These are phyloP conservation scores for Quercus wislizeni DNA, from an alignment of 306 rosid genomes.

Conservation along the genomic window DNA sequence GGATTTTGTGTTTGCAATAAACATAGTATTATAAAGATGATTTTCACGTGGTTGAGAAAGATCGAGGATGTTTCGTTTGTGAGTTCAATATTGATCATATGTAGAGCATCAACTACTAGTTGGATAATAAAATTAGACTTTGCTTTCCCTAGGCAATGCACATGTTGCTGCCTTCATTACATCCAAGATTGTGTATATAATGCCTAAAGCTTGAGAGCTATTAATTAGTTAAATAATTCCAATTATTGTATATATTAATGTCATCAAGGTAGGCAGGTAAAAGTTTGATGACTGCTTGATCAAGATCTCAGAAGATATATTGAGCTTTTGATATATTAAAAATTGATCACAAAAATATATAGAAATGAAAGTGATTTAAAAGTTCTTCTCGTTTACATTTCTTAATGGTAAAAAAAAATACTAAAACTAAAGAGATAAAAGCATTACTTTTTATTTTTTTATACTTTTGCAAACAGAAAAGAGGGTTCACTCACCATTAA, in stretches of 20 bases:
- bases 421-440: no score
- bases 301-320: background rate
- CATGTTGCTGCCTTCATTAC: slow-evolving; percentile 26
- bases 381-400: background rate
- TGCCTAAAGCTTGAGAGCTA: background rate
- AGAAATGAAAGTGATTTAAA: background rate
- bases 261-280: background rate
- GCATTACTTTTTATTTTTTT: no score
- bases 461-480: no score
- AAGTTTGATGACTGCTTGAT: background rate
- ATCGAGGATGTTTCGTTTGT: slow-evolving; percentile 28
- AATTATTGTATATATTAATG: background rate
- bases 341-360: background rate
- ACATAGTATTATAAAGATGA: no score
- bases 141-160: slow-evolving; percentile 30
- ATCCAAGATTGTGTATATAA: slow-evolving; percentile 6
- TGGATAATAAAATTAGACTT: background rate
- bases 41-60: slow-evolving; percentile 16
- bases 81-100: background rate
- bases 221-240: background rate
- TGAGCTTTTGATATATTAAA: background rate
- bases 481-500: no score
- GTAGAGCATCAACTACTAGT: no score
- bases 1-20: no score
- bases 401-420: background rate